Conservation (phyloP, 1,284 basidiomycete genomes). For the Moesziomyces parantarcticus region DNA sequence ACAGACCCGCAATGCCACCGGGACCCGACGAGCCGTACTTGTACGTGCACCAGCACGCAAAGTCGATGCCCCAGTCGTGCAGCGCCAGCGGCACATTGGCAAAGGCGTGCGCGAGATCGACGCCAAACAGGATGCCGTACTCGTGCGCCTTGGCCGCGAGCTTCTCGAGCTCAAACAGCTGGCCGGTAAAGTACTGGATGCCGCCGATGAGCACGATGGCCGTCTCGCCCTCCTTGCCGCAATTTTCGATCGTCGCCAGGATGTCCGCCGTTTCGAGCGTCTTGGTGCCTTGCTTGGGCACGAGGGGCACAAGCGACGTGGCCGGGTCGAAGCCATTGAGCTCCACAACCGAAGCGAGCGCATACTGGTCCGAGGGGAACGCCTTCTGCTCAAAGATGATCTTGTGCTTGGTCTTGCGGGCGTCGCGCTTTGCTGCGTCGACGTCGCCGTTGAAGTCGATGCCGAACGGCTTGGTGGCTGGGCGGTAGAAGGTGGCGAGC, state of each 20-base stretch:
- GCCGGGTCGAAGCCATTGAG: conserved; percentile 82
- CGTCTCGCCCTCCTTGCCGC: conserved; percentile 56
- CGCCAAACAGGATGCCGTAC: conserved; percentile 89
- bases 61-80: conserved; percentile 94
- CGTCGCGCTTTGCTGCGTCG: conserved; percentile 25
- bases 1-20: conserved; percentile 92
- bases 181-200: conserved; percentile 94
- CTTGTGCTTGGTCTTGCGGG: conserved; percentile 75
- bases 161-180: conserved; percentile 85
- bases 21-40: conserved; percentile 92
- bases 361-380: conserved; percentile 97
- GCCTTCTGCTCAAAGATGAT: conserved; percentile 93
- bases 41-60: conserved; percentile 75
- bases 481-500: conserved; percentile 93
- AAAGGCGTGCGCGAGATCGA: conserved; percentile 94
- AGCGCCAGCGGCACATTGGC: conserved; percentile 90
- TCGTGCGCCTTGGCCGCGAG: conserved; percentile 80
- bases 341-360: conserved; percentile 85
- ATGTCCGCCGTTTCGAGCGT: conserved; percentile 92
- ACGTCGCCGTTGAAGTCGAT: conserved; percentile 34
- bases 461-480: conserved; percentile 71
- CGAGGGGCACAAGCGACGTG: conserved; percentile 80
- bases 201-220: conserved; percentile 61
- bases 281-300: conserved; percentile 83
- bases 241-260: conserved; percentile 75